phyloP scores from a whole-genome alignment of 331 rosid species.

The Cydonia oblonga region DNA sequence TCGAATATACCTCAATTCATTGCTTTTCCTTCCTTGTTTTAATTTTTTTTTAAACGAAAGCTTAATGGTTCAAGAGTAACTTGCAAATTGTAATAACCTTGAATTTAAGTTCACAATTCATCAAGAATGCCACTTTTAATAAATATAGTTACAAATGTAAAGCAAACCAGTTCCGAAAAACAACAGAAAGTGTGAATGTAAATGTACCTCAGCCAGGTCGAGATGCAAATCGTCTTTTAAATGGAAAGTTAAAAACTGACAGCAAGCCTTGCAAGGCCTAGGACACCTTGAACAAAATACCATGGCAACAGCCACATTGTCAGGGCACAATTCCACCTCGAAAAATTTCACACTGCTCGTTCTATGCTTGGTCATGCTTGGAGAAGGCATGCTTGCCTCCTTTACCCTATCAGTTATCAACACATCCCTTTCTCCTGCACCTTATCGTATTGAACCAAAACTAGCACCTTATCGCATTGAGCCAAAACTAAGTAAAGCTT shows the following conservation, averaged over 20 bases:
- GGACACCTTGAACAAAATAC: slow-evolving; percentile 97
- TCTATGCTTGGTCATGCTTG: slow-evolving; percentile 20
- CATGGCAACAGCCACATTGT: slow-evolving; percentile 83
- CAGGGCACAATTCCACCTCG: slow-evolving; percentile 80
- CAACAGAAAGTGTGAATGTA: background rate
- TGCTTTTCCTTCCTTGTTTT: no score
- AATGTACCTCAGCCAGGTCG: slow-evolving; percentile 88
- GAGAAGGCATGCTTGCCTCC: slow-evolving; percentile 25
- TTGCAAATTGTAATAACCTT: no score
- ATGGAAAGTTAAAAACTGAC: slow-evolving; percentile 43
- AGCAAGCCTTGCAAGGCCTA: slow-evolving; percentile 90
- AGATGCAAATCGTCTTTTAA: slow-evolving; percentile 83
- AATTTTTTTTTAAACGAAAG: no score
- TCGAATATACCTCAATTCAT: no score
- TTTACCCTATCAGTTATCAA: slow-evolving; percentile 26
- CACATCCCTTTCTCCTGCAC: slow-evolving; percentile 44
- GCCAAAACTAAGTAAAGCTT: background rate
- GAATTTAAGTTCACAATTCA: background rate
- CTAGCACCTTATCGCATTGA: slow-evolving; percentile 29
- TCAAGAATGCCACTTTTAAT: background rate
- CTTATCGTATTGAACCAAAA: slow-evolving; percentile 18
- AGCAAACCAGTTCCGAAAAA: slow-evolving; percentile 2
- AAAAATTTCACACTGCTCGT: slow-evolving; percentile 32
- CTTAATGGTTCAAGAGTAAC: no score
- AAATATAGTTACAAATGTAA: background rate